Percentiles rank a stretch among this genome's conserved stretches.
phyloP scores from a whole-genome alignment of 2,329 filamentous ascomycete genomes.

The Neocucurbitaria cava region DNA sequence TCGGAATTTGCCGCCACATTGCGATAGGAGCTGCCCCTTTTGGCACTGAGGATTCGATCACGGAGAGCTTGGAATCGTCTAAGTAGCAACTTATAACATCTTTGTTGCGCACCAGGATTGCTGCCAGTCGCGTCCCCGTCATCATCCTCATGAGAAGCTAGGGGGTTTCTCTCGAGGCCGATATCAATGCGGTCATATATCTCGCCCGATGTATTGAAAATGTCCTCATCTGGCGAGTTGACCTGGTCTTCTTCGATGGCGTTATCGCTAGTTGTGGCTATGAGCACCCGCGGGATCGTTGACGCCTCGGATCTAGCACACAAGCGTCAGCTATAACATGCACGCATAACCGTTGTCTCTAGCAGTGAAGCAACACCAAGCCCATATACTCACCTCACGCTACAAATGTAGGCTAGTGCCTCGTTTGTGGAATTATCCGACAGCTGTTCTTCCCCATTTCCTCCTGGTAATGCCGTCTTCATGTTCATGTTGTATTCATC shows the following conservation, averaged over 20 bases:
- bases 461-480: constrained; percentile 39
- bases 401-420: constrained; percentile 44
- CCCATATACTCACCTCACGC: constrained; percentile 37
- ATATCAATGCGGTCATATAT: constrained; percentile 84
- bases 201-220: constrained; percentile 60
- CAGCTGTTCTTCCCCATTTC: constrained; percentile 32
- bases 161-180: constrained; percentile 51
- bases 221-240: constrained; percentile 54
- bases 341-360: background rate
- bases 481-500: constrained; percentile 38
- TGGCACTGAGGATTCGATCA: constrained; percentile 62
- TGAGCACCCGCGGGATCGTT: constrained; percentile 73
- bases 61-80: constrained; percentile 72
- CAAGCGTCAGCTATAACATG: constrained; percentile 18
- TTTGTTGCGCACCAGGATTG: constrained; percentile 59
- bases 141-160: constrained; percentile 15
- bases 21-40: constrained; percentile 27
- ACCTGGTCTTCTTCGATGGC: constrained; percentile 16
- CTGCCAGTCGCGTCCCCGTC: constrained; percentile 8
- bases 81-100: constrained; percentile 72
- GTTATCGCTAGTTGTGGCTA: constrained; percentile 51
- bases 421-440: constrained; percentile 37
- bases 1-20: background rate
- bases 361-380: background rate
- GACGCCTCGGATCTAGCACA: constrained; percentile 73